Evolutionary conservation across 768 basidiomycete species (phyloP), one percentile per base, ranked within the genome.

Genomic region (Lactifluus pinguis): DNA sequence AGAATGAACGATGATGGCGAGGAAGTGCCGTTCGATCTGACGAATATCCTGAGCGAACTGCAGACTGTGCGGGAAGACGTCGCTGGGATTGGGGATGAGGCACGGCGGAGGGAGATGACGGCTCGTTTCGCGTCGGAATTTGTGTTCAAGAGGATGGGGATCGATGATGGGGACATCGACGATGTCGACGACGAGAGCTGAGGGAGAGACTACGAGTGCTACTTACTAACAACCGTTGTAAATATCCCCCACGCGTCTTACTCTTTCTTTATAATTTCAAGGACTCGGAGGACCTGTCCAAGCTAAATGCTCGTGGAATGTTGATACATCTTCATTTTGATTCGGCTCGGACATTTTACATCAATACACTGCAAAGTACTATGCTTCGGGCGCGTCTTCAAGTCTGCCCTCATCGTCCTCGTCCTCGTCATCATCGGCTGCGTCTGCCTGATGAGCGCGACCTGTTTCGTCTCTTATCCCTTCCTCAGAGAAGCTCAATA

Each of bases 401-500:
- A 19, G 34, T 19, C 17, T 3, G 32, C 41, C n/a, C 1, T 30
- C 50, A 10, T 51, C 17, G 13, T 47, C 44, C n/a, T n/a, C n/a
- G n/a, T n/a, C n/a, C 1, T 58, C 55, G 1, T 65, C 63, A n/a
- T 69, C 64, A 6, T 57, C 70, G 25, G 48, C 66, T 17, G 57
- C 21, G 38, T 73, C 72, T 55, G 53, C 51, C 14, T 61, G 66
- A 19, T n/a, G 32, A 14, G 25, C 56, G 39, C 53, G 42, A 13
- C 64, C 71, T 9, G 86, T 89, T 67, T 86, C 83, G 55, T 90
- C 89, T 63, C 85, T 77, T 61, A 90, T 80, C 0, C 84, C 87
- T 14, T 81, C 80, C 59, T 89, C 86, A 45, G 86, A 83, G 70
- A 97, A 95, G 73, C 78, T 90, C 74, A 99, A 74, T 70, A 99